Evolutionary conservation across 139 green algal genomes (phyloP), one percentile per base, ranked within the genome.

Genomic region (Axilococcus clingmanii): DNA sequence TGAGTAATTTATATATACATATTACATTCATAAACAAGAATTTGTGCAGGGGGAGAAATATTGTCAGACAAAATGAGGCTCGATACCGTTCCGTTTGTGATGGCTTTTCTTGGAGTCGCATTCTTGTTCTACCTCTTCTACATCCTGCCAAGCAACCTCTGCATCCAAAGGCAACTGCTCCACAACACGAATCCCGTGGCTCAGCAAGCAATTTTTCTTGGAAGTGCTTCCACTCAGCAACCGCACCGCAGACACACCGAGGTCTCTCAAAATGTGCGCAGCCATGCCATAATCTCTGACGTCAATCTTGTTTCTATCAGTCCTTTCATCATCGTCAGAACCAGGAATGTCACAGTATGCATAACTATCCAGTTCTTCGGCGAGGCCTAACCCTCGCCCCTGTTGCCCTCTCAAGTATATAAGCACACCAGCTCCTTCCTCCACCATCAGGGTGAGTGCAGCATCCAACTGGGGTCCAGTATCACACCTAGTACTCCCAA

Each of bases 391-490:
- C 8, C 56, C 52, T 6, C 69, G 55, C 16, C 44, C 62, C 30
- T 55, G 46, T 55, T 73, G 70, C 1, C 54, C 37, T 4, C 59
- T 44, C 15, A 86, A 34, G 54, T 87, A 86, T 8, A 87, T 57
- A 38, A 86, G 41, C 43, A 86, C 68, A 4, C 79, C 79, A 1
- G 32, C 22, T 11, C 75, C 71, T 15, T 41, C 37, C 24, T 48
- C 48, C 4, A 60, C 61, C 3, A 86, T 57, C 7, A 32, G 36
- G 7, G 37, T 22, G 41, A 86, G 48, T n/a, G 68, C 51, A 3
- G 35, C 57, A 48, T 82, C 65, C 37, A 87, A 49, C 48, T 69
- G 67, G 12, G 42, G 44, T 0, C 35, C 43, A 24, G 29, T 40
- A 8, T 52, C 58, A 40, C 49, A 69, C 22, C 57, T 46, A 30